Conservation (phyloP, 495 filamentous ascomycete genomes). For the Xylaria longipes region DNA sequence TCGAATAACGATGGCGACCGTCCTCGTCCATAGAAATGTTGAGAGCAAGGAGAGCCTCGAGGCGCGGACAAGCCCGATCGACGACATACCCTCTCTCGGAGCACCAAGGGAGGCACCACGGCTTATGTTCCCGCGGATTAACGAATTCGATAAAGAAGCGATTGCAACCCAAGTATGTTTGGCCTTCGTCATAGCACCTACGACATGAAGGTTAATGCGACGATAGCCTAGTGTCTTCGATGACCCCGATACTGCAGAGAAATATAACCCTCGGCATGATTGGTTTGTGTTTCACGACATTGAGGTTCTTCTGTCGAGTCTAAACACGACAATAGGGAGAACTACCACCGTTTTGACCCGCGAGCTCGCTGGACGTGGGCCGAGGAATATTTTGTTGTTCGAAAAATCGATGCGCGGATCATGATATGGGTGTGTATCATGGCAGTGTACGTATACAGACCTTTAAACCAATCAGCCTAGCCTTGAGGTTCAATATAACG, state of each 20-base stretch:
- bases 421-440: slow-evolving; percentile 72
- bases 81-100: slow-evolving; percentile 45
- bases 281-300: slow-evolving; percentile 41
- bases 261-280: slow-evolving; percentile 57
- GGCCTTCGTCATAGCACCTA: no score
- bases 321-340: slow-evolving; percentile 39
- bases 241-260: slow-evolving; percentile 54
- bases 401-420: slow-evolving; percentile 53
- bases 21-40: not conserved
- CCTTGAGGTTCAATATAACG: not conserved
- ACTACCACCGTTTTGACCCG: slow-evolving; percentile 75
- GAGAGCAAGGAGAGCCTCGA: not conserved
- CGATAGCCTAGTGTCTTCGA: slow-evolving; percentile 46
- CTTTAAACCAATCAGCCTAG: not conserved
- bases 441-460: slow-evolving; percentile 58
- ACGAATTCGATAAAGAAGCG: slow-evolving; percentile 54
- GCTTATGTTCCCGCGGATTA: slow-evolving; percentile 53
- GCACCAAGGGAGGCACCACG: slow-evolving; percentile 45
- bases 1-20: not conserved
- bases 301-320: not conserved
- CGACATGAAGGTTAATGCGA: not conserved
- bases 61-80: slow-evolving; percentile 13
- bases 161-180: slow-evolving; percentile 61
- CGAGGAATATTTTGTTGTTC: slow-evolving; percentile 72
- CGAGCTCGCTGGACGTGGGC: slow-evolving; percentile 71